Base-by-base conservation (phyloP, 495 filamentous ascomycete species). In the Peziza echinospora region DNA sequence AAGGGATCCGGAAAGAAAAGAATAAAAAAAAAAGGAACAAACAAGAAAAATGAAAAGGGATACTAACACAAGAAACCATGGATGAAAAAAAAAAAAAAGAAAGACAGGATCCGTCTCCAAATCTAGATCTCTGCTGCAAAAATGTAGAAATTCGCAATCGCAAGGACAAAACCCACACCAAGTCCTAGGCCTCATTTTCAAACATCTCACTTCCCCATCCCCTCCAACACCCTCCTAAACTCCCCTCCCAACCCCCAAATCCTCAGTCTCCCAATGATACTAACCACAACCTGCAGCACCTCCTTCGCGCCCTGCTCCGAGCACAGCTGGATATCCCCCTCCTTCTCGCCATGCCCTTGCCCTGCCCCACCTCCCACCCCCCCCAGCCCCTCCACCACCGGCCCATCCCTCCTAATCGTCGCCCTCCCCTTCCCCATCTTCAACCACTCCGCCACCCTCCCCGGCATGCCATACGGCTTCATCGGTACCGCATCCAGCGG, bases 201-300 rank as follows among this genome's bases (percentile, higher is more conserved):
- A 37, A 37, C 19, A 37, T 7, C 19, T 37, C 30, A 37, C 3
- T 37, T 37, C 19, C 30, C 55, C 56, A 59, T 53, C 45, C 55
- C 56, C 26, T 59, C 56, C 16, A 59, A 39, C 22, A 59, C 56
- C 37, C 34, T 50, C 25, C 58, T 59, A 41, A 59, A 59, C 48
- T 59, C 56, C 24, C 56, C 56, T 1, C 56, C 56, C 5, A 59
- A 46, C 6, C 56, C 56, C 56, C 56, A 59, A 17, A 59, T 52
- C 23, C 56, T 55, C 47, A 59, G 47, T 9, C 49, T 45, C 16
- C 56, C 56, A 24, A 59, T 45, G 17, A 59, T 56, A 2, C 56
- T 52, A n/a, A 59, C 56, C 2, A 59, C 56, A 30, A 59, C 56
- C 37, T 47, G 55, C 24, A 59, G 23, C 5, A 59, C 52, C 43